Conservation (phyloP, 352 stramenopile species). For the Ochromonadaceae sp. region DNA sequence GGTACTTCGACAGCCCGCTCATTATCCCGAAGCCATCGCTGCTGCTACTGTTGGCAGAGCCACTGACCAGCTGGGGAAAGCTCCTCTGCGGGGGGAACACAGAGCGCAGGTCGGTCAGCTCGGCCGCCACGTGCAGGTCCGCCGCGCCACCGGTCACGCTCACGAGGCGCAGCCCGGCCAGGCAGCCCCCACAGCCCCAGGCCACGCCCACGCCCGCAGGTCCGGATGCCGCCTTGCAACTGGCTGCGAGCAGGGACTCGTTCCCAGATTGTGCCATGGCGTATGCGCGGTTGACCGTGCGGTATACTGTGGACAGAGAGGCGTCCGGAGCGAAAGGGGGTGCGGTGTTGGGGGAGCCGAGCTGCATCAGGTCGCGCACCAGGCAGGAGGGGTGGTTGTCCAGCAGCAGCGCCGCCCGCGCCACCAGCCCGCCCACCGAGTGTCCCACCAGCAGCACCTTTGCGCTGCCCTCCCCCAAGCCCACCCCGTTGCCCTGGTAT, state of each 20-base stretch:
- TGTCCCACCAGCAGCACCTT: background rate
- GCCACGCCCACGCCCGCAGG: no score
- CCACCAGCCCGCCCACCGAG: conserved; percentile 5
- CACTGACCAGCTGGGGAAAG: background rate
- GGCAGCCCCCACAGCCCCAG: no score
- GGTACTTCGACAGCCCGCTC: no score
- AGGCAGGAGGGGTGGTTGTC: background rate
- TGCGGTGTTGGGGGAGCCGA: background rate
- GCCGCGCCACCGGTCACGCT: conserved; percentile 1
- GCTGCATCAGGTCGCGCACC: background rate
- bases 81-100: background rate
- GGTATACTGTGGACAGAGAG: no score
- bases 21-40: no score
- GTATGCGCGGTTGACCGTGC: no score
- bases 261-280: no score
- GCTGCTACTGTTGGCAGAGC: no score
- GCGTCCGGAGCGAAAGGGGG: no score
- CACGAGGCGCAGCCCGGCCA: background rate
- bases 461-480: no score
- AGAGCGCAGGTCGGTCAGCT: background rate
- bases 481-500: background rate
- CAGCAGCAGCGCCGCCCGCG: background rate
- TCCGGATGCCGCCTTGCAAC: no score
- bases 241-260: no score
- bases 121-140: background rate